phyloP scores from a whole-genome alignment of 1,284 basidiomycete genomes.

The Puccinia coronata region DNA sequence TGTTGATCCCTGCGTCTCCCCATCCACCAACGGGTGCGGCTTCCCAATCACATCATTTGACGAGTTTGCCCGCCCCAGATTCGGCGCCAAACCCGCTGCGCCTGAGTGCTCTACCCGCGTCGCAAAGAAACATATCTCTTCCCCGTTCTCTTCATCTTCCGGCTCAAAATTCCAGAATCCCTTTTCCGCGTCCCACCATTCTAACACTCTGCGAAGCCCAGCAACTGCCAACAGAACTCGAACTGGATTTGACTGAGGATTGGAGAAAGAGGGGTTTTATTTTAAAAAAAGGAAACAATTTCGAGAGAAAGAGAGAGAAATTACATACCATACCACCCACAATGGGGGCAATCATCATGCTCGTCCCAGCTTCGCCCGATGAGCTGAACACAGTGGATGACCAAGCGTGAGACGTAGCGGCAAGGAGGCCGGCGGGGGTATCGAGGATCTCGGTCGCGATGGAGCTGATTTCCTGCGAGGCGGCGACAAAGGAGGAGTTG shows the following conservation, averaged over 20 bases:
- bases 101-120: constrained; percentile 69
- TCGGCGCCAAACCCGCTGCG: neutral
- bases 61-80: constrained; percentile 6
- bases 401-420: constrained; percentile 79
- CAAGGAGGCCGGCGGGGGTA: constrained; percentile 81
- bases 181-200: constrained; percentile 99
- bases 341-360: constrained; percentile 91
- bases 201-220: constrained; percentile 89
- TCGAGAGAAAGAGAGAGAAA: too few species aligned
- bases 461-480: constrained; percentile 86
- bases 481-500: constrained; percentile 78
- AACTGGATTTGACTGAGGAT: neutral
- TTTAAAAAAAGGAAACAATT: neutral
- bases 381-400: constrained; percentile 84
- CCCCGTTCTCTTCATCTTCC: constrained; percentile 64
- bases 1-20: too few species aligned
- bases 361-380: constrained; percentile 95
- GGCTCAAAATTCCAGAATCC: constrained; percentile 99
- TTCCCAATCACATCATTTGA: constrained; percentile 9
- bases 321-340: constrained; percentile 94
- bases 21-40: too few species aligned
- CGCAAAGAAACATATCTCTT: constrained; percentile 83
- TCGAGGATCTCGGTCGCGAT: constrained; percentile 94
- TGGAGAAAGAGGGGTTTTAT: neutral
- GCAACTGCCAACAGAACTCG: constrained; percentile 85